Conservation (phyloP, 257 asterid species). For the Solanum chmielewskii region DNA sequence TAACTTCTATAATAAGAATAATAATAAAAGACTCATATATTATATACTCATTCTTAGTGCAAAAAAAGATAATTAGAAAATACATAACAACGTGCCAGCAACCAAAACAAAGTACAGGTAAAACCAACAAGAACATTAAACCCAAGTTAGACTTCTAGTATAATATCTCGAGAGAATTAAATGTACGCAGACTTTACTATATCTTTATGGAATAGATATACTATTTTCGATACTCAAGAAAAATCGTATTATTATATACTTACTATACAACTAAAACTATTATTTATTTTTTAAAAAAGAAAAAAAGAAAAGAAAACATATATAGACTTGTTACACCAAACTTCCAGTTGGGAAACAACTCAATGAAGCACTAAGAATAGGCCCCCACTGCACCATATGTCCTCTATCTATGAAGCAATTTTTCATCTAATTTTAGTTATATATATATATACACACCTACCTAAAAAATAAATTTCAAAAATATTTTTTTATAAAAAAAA, state of each 20-base stretch:
- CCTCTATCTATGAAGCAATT: conserved; percentile 17
- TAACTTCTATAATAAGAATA: background rate
- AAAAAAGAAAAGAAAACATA: background rate
- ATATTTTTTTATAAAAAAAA: background rate
- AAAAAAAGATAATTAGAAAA: background rate
- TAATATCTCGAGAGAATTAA: background rate
- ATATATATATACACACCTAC: background rate
- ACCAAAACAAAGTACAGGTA: background rate
- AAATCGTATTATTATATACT: too few species aligned
- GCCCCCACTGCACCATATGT: conserved; percentile 25
- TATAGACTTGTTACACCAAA: background rate
- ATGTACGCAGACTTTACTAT: too few species aligned
- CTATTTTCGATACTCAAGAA: too few species aligned
- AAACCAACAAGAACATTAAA: background rate
- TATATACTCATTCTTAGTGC: background rate
- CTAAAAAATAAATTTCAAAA: background rate
- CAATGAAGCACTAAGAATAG: conserved; percentile 15
- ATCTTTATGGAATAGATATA: background rate
- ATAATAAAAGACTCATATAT: background rate
- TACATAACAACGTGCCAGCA: background rate
- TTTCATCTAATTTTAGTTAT: background rate
- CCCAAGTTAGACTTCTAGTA: background rate
- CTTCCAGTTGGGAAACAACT: conserved; percentile 30
- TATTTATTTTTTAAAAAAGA: background rate
- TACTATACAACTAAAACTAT: background rate